phyloP scores from a whole-genome alignment of 257 asterid species.

The Ilex asprella region DNA sequence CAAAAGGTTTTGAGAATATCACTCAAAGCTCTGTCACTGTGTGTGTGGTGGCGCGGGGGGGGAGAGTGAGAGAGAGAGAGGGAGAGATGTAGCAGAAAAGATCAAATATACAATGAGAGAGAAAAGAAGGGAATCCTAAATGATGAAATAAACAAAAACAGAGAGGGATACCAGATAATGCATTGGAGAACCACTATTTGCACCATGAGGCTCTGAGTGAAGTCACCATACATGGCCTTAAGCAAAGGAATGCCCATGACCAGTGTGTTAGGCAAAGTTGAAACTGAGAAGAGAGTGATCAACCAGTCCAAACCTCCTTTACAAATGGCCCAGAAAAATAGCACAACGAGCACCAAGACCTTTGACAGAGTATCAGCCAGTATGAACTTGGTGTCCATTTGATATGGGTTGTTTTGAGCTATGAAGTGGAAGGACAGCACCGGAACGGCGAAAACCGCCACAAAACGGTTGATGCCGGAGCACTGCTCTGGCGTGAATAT shows the following conservation, averaged over 20 bases:
- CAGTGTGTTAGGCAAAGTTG: constrained; percentile 70
- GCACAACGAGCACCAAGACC: constrained; percentile 28
- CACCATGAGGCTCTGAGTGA: constrained; percentile 58
- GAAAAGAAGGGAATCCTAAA: neutral
- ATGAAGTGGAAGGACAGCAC: constrained; percentile 74
- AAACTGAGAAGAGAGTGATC: constrained; percentile 59
- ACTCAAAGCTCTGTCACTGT: too few species aligned
- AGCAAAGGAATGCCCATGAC: constrained; percentile 77
- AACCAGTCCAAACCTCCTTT: constrained; percentile 50
- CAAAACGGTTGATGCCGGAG: constrained; percentile 70
- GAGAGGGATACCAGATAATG: constrained; percentile 46
- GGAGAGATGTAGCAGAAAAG: too few species aligned
- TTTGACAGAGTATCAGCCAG: constrained; percentile 57
- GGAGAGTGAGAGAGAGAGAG: too few species aligned
- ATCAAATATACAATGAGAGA: too few species aligned
- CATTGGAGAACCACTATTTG: constrained; percentile 73
- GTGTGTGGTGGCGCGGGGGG: too few species aligned
- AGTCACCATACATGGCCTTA: constrained; percentile 68
- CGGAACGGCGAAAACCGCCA: constrained; percentile 64
- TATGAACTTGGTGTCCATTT: constrained; percentile 56
- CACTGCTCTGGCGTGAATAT: constrained; percentile 73
- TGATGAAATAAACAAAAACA: neutral
- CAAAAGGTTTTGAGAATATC: too few species aligned
- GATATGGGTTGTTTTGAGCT: constrained; percentile 60
- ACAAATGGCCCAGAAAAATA: constrained; percentile 37